A percentile compares a stretch with the other conserved stretches of the same genome.
Conservation (phyloP, 1,284 basidiomycete genomes). For the Athelia sp. region DNA sequence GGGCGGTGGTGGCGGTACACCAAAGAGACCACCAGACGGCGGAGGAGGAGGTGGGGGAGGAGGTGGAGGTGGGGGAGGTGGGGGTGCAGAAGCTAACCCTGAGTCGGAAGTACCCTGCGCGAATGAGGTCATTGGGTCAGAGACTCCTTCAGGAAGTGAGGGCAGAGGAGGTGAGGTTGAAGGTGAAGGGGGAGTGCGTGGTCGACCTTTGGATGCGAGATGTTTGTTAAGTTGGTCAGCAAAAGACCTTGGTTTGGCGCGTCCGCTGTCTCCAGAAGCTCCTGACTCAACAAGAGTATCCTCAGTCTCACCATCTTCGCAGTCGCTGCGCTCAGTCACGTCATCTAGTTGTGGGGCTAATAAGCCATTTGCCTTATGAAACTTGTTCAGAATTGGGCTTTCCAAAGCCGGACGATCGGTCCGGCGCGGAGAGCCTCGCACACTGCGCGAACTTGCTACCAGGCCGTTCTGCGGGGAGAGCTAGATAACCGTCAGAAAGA, state of each 20-base stretch:
- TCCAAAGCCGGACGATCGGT: slow-evolving; percentile 37
- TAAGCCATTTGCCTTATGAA: slow-evolving; percentile 36
- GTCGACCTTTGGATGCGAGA: slow-evolving; percentile 37
- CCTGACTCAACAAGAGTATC: slow-evolving; percentile 55
- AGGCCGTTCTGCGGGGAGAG: slow-evolving; percentile 52
- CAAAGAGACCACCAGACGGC: slow-evolving; percentile 19
- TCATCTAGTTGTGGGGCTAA: slow-evolving; percentile 40
- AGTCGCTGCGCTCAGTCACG: slow-evolving; percentile 33
- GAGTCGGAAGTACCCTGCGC: background rate
- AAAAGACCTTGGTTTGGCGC: slow-evolving; percentile 40
- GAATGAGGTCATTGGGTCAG: background rate
- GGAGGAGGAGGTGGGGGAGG: slow-evolving; percentile 29
- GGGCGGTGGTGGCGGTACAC: slow-evolving; percentile 22
- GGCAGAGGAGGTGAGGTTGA: slow-evolving; percentile 29
- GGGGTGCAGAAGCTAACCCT: background rate
- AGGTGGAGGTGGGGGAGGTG: slow-evolving; percentile 12
- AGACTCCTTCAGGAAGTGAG: slow-evolving; percentile 14
- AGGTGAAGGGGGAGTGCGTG: slow-evolving; percentile 2
- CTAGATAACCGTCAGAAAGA: slow-evolving; percentile 24
- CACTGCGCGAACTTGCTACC: slow-evolving; percentile 59
- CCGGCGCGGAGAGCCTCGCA: slow-evolving; percentile 59
- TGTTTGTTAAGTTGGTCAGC: slow-evolving; percentile 59
- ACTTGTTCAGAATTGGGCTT: slow-evolving; percentile 24
- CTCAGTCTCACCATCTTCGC: slow-evolving; percentile 52
- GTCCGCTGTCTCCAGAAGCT: slow-evolving; percentile 27